These are phyloP conservation scores for Colletotrichum filicis DNA, from an alignment of 2,329 filamentous ascomycete species.

Conservation along the genomic window DNA sequence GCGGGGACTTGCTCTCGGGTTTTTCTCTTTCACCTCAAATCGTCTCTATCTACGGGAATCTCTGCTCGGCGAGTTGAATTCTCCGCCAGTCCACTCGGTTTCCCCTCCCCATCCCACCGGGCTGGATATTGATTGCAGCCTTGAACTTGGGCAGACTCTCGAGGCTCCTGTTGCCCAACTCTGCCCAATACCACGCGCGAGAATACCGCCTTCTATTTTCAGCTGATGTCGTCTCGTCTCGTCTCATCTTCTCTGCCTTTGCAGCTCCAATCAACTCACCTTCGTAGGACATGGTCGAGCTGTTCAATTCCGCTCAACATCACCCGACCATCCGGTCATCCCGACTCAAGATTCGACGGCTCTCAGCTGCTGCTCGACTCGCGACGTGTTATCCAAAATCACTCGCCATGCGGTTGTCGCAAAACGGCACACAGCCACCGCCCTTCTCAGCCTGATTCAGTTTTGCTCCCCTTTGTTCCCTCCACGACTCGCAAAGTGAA, in stretches of 20 bases:
- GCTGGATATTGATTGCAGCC: background rate
- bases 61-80: background rate
- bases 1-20: background rate
- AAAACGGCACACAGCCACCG: background rate
- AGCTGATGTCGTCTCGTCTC: background rate
- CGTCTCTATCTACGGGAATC: background rate
- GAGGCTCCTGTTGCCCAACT: background rate
- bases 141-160: background rate
- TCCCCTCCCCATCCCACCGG: background rate
- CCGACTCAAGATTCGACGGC: background rate
- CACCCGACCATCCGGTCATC: background rate
- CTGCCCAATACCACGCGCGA: background rate
- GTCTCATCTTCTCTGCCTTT: slow-evolving; percentile 9
- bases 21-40: background rate
- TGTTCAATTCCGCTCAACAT: background rate
- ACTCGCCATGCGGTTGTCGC: background rate
- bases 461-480: too few species aligned
- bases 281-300: background rate
- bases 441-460: background rate
- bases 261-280: background rate
- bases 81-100: background rate
- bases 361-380: background rate
- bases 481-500: background rate
- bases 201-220: background rate
- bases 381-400: background rate